These are phyloP conservation scores for Cutaneotrichosporon sp. DNA, from an alignment of 1,284 basidiomycete genomes.

Conservation along the genomic window DNA sequence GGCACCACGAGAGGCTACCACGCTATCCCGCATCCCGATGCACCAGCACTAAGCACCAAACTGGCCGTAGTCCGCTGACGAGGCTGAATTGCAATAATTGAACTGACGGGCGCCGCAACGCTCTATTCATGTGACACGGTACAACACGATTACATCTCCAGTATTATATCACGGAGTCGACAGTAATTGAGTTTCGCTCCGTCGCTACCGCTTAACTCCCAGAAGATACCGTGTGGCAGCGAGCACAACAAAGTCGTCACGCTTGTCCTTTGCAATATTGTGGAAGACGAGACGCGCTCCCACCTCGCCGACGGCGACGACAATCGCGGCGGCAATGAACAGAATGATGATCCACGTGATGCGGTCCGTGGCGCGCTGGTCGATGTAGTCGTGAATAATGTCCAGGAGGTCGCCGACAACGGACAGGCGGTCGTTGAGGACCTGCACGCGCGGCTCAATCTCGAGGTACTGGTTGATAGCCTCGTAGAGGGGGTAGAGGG, in stretches of 20 bases:
- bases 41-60: no score
- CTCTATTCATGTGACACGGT: no score
- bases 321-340: slow-evolving; percentile 80
- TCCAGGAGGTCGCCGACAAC: slow-evolving; percentile 84
- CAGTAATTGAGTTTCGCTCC: no score
- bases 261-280: slow-evolving; percentile 4
- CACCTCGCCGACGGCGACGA: slow-evolving; percentile 67
- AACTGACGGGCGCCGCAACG: no score
- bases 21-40: no score
- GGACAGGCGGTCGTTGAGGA: slow-evolving; percentile 80
- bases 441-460: slow-evolving; percentile 75
- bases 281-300: slow-evolving; percentile 69
- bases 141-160: no score
- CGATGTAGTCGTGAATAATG: slow-evolving; percentile 89
- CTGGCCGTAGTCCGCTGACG: no score
- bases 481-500: slow-evolving; percentile 80
- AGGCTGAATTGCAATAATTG: no score
- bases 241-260: neutral
- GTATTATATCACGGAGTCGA: no score
- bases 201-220: neutral
- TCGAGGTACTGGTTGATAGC: slow-evolving; percentile 94
- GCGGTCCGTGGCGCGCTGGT: slow-evolving; percentile 84
- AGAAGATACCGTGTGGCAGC: neutral
- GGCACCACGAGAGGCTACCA: no score
- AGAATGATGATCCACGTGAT: slow-evolving; percentile 95